Evolutionary conservation across 345 rosid species (phyloP), one percentile per base, ranked within the genome.

Genomic region (Bruguiera gymnorhiza): DNA sequence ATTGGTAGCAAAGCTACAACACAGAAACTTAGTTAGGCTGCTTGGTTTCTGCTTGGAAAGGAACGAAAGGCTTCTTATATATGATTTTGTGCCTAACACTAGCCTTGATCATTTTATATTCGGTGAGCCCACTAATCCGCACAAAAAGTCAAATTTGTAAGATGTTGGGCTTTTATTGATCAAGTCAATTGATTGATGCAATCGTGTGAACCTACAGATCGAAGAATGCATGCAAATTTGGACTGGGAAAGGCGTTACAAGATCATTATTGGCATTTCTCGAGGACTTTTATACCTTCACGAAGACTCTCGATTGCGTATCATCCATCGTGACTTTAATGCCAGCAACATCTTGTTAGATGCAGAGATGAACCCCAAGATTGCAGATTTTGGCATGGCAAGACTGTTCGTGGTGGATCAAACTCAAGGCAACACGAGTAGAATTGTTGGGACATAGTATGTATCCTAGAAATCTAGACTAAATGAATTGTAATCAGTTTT

Each of bases 321-420:
- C 13, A 79, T 83, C 18, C 91, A 86, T 20, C 78, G 86, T 1
- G 86, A 86, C 30, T 59, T 86, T 0, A 86, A 86, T 63, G 83
- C 86, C 0, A 75, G 86, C 20, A 86, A 86, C 5, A 67, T 86
- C 36, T 68, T 86, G 26, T 62, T 86, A 46, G 87, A 82, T 31
- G 78, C 26, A 0, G 79, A 83, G 10, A 78, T 82, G 84, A 78
- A 71, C 36, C 83, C 88, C 0, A 86, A 81, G 54, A 84, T 86
- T 63, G 27, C 86, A 31, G 82, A 86, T 71, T 86, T 86, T 0
- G 86, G 86, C 23, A 82, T 84, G 84, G 90, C 88, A 2, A 84
- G 77, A 26, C 15, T 86, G 7, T 82, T 83, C 21, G 62, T 65
- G 7, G 36, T 55, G 55, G 83, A 84, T 63, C 73, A 86, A 68